Base-by-base conservation (phyloP, 306 rosid genomes). In the Lathyrus aphaca region DNA sequence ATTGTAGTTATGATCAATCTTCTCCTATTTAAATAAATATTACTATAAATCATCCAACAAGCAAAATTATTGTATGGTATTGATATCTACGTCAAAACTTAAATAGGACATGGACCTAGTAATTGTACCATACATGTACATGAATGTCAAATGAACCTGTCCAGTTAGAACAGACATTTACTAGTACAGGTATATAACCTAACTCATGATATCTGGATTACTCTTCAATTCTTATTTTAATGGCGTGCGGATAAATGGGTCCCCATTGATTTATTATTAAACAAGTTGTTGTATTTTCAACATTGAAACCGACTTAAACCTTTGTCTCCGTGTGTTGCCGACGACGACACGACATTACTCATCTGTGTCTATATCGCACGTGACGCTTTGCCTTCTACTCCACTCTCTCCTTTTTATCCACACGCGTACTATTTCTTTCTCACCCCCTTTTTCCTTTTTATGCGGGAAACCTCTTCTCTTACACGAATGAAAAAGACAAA, bases 291-390 rank as follows among this genome's bases (percentile, higher is more conserved):
- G 48, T 37, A 3, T 27, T 61, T 61, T 17, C 6, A 61, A 32
- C 8, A 44, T 38, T 27, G 40, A 68, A 61, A 16, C 66, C 66
- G 29, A 70, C 73, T 56, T 13, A 45, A 71, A 37, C 64, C 73
- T 45, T 46, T 78, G 69, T 65, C 64, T 38, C 78, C 77, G 69
- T 71, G 69, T 77, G 64, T 10, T 72, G 74, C 77, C 77, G 82
- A 72, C 77, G 65, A 73, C 17, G 53, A 62, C 68, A 38, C 68
- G 17, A 10, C 67, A 11, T 8, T 12, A 12, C 66, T 8, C 25
- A 17, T 9, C 12, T 32, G 11, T 2, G 10, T 59, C 13, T n/a
- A 14, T 35, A 27, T 19, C 37, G 25, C 70, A 65, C 71, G 82
- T 78, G 75, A 78, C 58, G 32, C 74, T 19, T 77, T 60, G 0